Base-by-base conservation (phyloP, 768 basidiomycete species). In the Boletus edulis region DNA sequence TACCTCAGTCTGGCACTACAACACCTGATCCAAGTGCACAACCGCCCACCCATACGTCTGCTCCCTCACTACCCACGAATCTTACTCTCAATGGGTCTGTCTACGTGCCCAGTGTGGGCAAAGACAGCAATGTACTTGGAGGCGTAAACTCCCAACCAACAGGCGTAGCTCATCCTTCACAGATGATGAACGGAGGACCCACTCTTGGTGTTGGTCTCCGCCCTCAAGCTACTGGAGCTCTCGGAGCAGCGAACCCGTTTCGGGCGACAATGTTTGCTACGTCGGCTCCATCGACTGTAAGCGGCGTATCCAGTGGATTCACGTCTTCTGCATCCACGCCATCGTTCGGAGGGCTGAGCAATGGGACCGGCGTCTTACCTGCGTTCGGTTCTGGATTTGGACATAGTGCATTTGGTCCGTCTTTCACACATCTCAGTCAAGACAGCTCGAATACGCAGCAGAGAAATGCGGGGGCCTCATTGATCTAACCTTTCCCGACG, bases 181-280 rank as follows among this genome's bases (percentile, higher is more conserved):
- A 56, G 17, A 50, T 54, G 29, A 10, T 39, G 44, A 61, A 61
- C 13, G 66, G 58, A 42, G 64, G 59, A 45, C 53, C 58, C 27
- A 68, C 72, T 0, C 55, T 78, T n/a, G 83, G 82, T 27, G 72
- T 76, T 38, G 67, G 66, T 18, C 73, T 86, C 31, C 73, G 85
- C 46, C 82, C 85, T 14, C 85, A 87, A 62, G 77, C 79, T 59
- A 87, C 85, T 20, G 85, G 85, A 3, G 54, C 71, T 45, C 66
- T 73, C 14, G 77, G 76, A 7, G 72, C 63, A 18, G 81, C 81
- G 4, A 86, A 86, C 55, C 85, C 85, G n/a, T 86, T 86, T 70
- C 78, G 85, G 49, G 79, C 81, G 12, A 84, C 84, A 3, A 84
- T 84, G 81, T 76, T 80, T 51, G 65, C 76, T 34, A 60, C 66